Percentiles rank a stretch among this genome's conserved stretches.
Conservation (phyloP, 176 grass and related monocot species). For the Phragmites australis region DNA sequence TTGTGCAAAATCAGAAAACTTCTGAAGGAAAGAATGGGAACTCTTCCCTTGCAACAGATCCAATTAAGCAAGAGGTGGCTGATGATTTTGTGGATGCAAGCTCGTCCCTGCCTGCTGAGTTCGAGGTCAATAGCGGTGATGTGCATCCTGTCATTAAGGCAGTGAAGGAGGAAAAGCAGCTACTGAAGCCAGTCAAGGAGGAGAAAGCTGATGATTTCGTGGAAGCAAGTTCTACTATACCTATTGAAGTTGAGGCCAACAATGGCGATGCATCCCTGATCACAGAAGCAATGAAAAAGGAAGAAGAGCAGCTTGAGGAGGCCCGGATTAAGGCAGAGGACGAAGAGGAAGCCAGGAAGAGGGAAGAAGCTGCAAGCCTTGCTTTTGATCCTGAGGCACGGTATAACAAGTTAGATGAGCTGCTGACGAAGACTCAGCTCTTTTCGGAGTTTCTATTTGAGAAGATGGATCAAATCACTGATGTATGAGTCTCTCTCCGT, state of each 20-base stretch:
- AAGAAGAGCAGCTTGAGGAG: constrained; percentile 64
- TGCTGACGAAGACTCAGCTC: constrained; percentile 85
- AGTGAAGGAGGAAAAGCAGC: constrained; percentile 31
- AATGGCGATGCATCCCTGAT: constrained; percentile 72
- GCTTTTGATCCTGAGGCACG: constrained; percentile 49
- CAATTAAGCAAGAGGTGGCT: constrained; percentile 34
- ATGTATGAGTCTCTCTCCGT: constrained; percentile 36
- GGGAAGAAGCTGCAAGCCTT: constrained; percentile 38
- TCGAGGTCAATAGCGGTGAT: neutral
- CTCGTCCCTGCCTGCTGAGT: constrained; percentile 37
- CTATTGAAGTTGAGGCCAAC: constrained; percentile 68
- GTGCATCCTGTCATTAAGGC: neutral
- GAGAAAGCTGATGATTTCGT: neutral
- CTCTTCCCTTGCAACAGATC: neutral
- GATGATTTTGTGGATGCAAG: constrained; percentile 33
- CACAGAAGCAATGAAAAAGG: constrained; percentile 66
- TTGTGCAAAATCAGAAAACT: constrained; percentile 48
- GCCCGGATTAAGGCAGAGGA: constrained; percentile 51
- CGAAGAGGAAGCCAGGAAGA: constrained; percentile 51
- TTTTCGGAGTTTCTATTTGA: constrained; percentile 90
- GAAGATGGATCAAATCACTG: constrained; percentile 90
- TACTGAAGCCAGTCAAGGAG: constrained; percentile 27
- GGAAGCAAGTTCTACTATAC: constrained; percentile 31
- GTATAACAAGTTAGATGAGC: constrained; percentile 85
- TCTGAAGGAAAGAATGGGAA: neutral